Conservation (phyloP, 2,329 filamentous ascomycete genomes). For the Monosporascus sp. region DNA sequence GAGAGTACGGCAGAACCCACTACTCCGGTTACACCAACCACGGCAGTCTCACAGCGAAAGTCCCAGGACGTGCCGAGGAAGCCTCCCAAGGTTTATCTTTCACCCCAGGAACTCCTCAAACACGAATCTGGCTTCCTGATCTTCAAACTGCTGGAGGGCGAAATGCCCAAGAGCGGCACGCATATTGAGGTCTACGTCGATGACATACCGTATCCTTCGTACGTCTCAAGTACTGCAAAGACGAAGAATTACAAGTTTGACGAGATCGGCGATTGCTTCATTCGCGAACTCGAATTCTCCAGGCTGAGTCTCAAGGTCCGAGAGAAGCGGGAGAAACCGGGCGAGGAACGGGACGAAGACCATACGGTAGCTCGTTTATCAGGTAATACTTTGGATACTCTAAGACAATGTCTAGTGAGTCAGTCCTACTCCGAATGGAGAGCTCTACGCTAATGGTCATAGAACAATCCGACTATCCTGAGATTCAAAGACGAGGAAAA, state of each 20-base stretch:
- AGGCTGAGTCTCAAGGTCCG: slow-evolving; percentile 83
- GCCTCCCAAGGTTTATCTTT: slow-evolving; percentile 72
- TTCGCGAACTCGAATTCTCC: slow-evolving; percentile 95
- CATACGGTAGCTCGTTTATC: slow-evolving; percentile 75
- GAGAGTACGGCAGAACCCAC: slow-evolving; percentile 20
- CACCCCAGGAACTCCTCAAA: slow-evolving; percentile 72
- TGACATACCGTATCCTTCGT: slow-evolving; percentile 89
- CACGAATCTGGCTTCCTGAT: slow-evolving; percentile 91
- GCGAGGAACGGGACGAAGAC: slow-evolving; percentile 61
- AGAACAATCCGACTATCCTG: slow-evolving; percentile 87
- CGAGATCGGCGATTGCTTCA: slow-evolving; percentile 91
- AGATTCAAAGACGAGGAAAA: slow-evolving; percentile 75
- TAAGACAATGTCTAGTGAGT: slow-evolving; percentile 80
- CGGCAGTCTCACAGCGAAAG: slow-evolving; percentile 32
- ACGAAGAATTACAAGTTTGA: slow-evolving; percentile 69
- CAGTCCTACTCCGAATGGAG: background rate
- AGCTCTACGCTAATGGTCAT: slow-evolving; percentile 13
- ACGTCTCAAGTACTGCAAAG: slow-evolving; percentile 72
- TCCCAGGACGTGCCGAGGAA: slow-evolving; percentile 49
- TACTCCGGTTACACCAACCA: slow-evolving; percentile 32
- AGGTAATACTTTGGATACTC: slow-evolving; percentile 78
- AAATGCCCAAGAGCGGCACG: slow-evolving; percentile 70
- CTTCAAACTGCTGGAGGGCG: slow-evolving; percentile 88
- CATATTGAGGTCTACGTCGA: slow-evolving; percentile 89
- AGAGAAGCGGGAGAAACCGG: slow-evolving; percentile 70